Percentiles rank a stretch among this genome's conserved stretches.
phyloP scores from a whole-genome alignment of 1,139 yeast species.

The Entelexis sorbosivorans region DNA sequence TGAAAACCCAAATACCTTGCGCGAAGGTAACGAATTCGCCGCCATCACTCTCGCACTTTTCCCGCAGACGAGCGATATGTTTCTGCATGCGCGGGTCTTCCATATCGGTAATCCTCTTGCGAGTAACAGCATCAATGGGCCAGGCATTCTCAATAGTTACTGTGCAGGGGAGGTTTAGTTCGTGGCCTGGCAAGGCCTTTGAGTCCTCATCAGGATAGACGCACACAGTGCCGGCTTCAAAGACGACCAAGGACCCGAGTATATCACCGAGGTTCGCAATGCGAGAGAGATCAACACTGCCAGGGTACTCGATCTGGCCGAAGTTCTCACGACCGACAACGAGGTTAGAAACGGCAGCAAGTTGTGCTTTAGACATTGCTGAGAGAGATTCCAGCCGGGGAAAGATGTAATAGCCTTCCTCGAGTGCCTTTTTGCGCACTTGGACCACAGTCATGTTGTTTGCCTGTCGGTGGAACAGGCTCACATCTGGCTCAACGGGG shows the following conservation, averaged over 20 bases:
- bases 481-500: constrained; percentile 8
- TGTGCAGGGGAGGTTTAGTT: constrained; percentile 75
- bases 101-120: constrained; percentile 33
- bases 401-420: constrained; percentile 65
- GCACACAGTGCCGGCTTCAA: constrained; percentile 47
- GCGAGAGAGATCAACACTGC: constrained; percentile 61
- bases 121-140: constrained; percentile 24
- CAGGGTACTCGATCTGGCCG: constrained; percentile 64
- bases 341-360: constrained; percentile 52
- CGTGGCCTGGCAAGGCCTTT: constrained; percentile 60
- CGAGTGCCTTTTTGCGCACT: constrained; percentile 25
- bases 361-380: constrained; percentile 39
- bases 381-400: constrained; percentile 54
- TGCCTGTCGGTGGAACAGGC: constrained; percentile 18
- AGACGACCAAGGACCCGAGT: constrained; percentile 49
- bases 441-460: constrained; percentile 22
- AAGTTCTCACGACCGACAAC: constrained; percentile 63
- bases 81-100: constrained; percentile 36
- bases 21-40: constrained; percentile 69
- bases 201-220: constrained; percentile 49
- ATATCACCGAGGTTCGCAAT: constrained; percentile 37
- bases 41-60: constrained; percentile 45
- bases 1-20: constrained; percentile 68
- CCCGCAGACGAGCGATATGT: constrained; percentile 37
- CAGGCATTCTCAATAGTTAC: constrained; percentile 59